A percentile compares a stretch with the other conserved stretches of the same genome.
Conservation (phyloP, 768 basidiomycete genomes). For the Sporobolomyces roseus region DNA sequence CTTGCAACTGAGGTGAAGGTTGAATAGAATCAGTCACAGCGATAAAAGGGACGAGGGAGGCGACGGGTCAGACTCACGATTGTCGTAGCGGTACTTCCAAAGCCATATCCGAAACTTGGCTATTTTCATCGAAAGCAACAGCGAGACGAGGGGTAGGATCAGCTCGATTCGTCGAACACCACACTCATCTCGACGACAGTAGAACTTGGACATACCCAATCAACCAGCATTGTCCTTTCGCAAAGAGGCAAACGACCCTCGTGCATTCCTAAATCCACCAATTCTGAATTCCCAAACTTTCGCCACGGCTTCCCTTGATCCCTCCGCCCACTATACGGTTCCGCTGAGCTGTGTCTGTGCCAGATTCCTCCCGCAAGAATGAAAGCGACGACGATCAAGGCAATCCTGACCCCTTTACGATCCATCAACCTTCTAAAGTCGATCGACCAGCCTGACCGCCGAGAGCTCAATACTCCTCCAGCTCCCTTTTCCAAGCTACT, state of each 20-base stretch:
- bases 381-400: too few species aligned
- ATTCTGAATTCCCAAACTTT: background rate
- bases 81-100: constrained; percentile 10
- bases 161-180: background rate
- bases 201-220: constrained; percentile 3
- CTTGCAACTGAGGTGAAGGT: background rate
- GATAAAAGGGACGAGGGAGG: background rate
- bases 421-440: too few species aligned
- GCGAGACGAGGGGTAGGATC: background rate
- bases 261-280: background rate
- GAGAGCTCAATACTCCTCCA: too few species aligned
- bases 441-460: too few species aligned
- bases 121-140: background rate
- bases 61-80: background rate
- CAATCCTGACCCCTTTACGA: too few species aligned
- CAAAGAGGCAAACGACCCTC: background rate
- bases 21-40: background rate
- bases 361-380: too few species aligned
- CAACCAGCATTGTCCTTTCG: constrained; percentile 13
- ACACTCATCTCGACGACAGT: background rate
- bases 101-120: constrained; percentile 7
- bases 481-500: too few species aligned
- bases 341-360: too few species aligned
- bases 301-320: constrained; percentile 6
- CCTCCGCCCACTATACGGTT: background rate